Percentiles rank a stretch among this genome's conserved stretches.
These are phyloP conservation scores for Gracilaria caudata DNA, from an alignment of 23 red algal species.

Conservation along the genomic window DNA sequence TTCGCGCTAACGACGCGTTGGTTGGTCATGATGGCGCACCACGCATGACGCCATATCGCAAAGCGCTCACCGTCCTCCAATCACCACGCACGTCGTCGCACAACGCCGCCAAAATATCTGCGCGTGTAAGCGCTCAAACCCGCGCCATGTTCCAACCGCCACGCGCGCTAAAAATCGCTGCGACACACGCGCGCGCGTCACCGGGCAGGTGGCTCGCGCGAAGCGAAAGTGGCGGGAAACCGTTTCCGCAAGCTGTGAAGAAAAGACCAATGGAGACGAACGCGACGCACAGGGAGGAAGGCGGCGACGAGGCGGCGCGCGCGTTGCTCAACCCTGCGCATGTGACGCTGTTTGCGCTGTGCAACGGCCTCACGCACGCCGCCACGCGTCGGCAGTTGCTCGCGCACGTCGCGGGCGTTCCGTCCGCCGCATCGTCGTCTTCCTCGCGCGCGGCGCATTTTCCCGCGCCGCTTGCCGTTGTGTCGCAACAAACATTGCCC, in stretches of 20 bases:
- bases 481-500: neutral
- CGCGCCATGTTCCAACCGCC: too few relatives aligned
- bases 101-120: neutral
- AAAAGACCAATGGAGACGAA: neutral
- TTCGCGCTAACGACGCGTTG: neutral
- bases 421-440: neutral
- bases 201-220: neutral
- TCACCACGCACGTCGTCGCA: neutral
- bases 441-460: neutral
- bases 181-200: neutral
- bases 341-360: constrained; percentile 33
- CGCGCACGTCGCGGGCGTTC: constrained; percentile 25
- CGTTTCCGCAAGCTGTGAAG: neutral
- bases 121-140: too few relatives aligned
- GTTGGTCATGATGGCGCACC: neutral
- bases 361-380: constrained; percentile 12
- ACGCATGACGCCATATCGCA: neutral
- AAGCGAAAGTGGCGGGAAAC: neutral
- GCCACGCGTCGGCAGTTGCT: constrained; percentile 22
- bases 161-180: neutral
- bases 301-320: constrained; percentile 43
- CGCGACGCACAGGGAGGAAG: neutral
- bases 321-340: constrained; percentile 5
- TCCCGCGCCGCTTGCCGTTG: neutral
- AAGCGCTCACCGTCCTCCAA: neutral